Base-by-base conservation (phyloP, 2,329 filamentous ascomycete species). In the Teratosphaeria zuluensis region DNA sequence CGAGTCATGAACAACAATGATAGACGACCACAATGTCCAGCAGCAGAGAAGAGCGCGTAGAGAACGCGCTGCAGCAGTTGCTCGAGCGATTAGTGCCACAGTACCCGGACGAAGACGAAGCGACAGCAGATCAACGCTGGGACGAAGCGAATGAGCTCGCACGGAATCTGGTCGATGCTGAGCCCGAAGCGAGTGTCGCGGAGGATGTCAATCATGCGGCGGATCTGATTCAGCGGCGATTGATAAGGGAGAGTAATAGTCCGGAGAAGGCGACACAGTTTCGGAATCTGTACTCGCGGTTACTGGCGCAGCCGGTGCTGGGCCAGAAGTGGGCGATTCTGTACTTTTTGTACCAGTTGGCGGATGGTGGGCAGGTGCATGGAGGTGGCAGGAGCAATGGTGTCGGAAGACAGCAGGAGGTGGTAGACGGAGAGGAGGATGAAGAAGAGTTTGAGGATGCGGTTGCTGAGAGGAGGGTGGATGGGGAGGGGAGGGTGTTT, bases 321-420 rank as follows among this genome's bases (percentile, higher is more conserved):
- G 88, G 89, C 68, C 89, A 96, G 74, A 99, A 99, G 81, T 97
- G 92, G 91, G 90, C 89, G 2, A 96, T 99, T 64, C 80, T 99
- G 21, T 95, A 95, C 72, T 84, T 99, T 51, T 82, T 99, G 51
- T 88, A 94, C 72, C 86, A 90, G 67, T 82, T 96, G 54, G 85
- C 89, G 61, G 88, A 92, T 69, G 61, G 62, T n/a, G 38, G 55
- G 14, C 54, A 59, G 28, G 59, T 21, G 11, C 24, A 54, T 35
- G 57, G 57, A 9, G 11, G 16, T 52, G 55, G 55, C 4, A 32
- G 56, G 30, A 57, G 21, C 30, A 54, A 46, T 28, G 56, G 35
- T 9, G 55, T 28, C 3, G 46, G 42, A 1, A 31, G n/a, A 33
- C 51, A 30, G n/a, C 19, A 61, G 33, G 24, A 55, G 7, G 51